A percentile compares a stretch with the other conserved stretches of the same genome.
phyloP scores from a whole-genome alignment of 179 eudicot species.

The Beta corolliflora region DNA sequence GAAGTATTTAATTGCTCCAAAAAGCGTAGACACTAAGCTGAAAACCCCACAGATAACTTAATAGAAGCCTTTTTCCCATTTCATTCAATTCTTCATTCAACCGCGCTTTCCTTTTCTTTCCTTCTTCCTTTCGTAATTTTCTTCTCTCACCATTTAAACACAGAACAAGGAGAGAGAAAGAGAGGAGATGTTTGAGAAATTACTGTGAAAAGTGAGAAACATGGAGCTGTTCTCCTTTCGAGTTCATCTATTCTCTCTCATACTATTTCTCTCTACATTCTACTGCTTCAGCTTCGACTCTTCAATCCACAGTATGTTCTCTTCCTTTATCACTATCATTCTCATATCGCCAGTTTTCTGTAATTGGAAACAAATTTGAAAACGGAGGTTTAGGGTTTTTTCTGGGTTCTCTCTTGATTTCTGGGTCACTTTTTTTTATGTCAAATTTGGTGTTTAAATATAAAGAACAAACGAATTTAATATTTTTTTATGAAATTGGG shows the following conservation, averaged over 20 bases:
- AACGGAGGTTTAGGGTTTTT: neutral
- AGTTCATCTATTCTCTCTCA: constrained; percentile 19
- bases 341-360: too few relatives aligned
- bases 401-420: neutral
- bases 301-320: constrained; percentile 24
- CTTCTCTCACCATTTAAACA: neutral
- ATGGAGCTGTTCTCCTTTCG: constrained; percentile 8
- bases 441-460: neutral
- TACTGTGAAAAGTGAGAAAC: neutral
- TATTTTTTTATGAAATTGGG: neutral
- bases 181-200: neutral
- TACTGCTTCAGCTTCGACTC: constrained; percentile 18
- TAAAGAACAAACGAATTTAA: neutral
- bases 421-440: neutral
- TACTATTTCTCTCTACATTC: constrained; percentile 11
- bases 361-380: neutral
- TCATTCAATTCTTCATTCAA: constrained; percentile 1
- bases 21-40: neutral
- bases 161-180: neutral
- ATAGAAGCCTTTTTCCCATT: neutral
- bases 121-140: neutral
- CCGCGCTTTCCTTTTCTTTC: neutral
- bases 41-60: neutral
- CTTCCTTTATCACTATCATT: neutral
- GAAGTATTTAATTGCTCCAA: too few relatives aligned